phyloP scores from a whole-genome alignment of 306 rosid species.

The Phaseolus lunatus region DNA sequence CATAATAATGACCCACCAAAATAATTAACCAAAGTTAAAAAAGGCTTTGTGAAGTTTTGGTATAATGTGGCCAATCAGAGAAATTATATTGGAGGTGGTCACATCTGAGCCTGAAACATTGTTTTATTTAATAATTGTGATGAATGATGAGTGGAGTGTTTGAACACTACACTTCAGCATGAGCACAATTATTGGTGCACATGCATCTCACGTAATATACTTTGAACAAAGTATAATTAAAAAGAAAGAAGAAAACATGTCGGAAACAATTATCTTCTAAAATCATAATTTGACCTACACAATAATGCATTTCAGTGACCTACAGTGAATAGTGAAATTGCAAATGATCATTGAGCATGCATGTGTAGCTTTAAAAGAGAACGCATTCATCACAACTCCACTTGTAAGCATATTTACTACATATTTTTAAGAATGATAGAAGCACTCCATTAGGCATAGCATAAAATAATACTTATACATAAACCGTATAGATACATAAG shows the following conservation, averaged over 20 bases:
- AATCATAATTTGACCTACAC: not conserved
- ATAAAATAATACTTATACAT: too few species aligned
- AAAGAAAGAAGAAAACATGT: not conserved
- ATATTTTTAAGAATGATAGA: too few species aligned
- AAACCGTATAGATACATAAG: too few species aligned
- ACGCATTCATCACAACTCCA: not conserved
- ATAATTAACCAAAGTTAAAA: too few species aligned
- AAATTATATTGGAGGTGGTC: too few species aligned
- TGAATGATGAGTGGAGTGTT: not conserved
- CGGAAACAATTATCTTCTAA: not conserved
- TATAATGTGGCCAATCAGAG: too few species aligned
- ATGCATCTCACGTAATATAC: not conserved
- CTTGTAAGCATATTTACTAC: too few species aligned
- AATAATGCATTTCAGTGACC: not conserved
- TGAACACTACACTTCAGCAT: not conserved
- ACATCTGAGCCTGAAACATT: too few species aligned
- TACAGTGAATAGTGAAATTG: not conserved
- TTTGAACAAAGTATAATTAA: not conserved
- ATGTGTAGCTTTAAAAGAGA: not conserved
- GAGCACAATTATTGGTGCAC: not conserved
- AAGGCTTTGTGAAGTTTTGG: too few species aligned
- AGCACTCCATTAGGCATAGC: too few species aligned
- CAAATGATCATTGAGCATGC: not conserved
- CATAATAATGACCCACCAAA: too few species aligned
- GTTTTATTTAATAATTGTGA: not conserved